Base-by-base conservation (phyloP, 495 filamentous ascomycete species). In the Chaetomium cochliodes region DNA sequence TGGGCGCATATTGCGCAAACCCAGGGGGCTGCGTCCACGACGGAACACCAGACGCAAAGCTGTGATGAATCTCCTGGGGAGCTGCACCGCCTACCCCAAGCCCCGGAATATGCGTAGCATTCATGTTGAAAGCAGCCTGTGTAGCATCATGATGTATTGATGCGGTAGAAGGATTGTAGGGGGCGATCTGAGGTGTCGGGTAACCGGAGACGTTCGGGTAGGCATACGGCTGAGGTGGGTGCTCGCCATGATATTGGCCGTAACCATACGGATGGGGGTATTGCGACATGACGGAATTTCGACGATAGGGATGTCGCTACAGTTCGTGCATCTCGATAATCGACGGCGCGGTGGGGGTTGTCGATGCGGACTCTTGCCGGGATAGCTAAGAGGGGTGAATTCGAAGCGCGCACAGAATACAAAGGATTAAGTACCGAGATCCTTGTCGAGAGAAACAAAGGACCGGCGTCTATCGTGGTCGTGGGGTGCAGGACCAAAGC, bases 51-150 rank as follows among this genome's bases (percentile, higher is more conserved):
- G 49, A 56, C 0, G 60, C 33, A 41, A 50, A 42, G 25, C 20
- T 18, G 22, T 58, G 58, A 0, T 63, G 37, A 20, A 52, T 11
- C 22, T 52, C 59, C 15, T 20, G 58, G 6, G 66, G 58, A 18
- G 64, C 42, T 0, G 70, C 28, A 15, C 59, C 56, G 0, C 63
- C 66, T 59, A 79, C 71, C 20, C 76, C 79, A 39, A 82, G 68
- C 2, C 79, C 79, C 11, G 79, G 79, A 37, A 81, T 81, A 44
- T 67, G 69, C 15, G 60, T 73, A 2, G 77, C 69, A 58, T 81
- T 81, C 50, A 74, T 73, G 50, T 76, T 65, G 60, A 72, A 81
- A 7, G 79, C 72, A 12, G 26, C 55, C 23, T 76, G 73, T n/a
- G 70, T 64, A 2, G 60, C 30, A 28, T 64, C 63, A 26, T 39